Evolutionary conservation across 345 rosid genomes (phyloP).

Genomic region (Aquilaria malaccensis): DNA sequence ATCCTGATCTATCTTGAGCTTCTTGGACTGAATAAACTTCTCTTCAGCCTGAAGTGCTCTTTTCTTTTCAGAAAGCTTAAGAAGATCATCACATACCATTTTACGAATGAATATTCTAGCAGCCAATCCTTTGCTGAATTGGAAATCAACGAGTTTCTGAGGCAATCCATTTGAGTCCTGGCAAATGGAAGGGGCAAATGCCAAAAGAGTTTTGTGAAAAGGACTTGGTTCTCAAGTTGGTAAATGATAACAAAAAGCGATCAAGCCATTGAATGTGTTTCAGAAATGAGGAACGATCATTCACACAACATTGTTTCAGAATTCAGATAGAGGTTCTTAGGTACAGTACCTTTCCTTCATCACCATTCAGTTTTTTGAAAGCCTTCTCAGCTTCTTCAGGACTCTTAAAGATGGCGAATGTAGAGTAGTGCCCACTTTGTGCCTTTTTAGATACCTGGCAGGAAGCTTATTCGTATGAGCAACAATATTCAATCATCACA

Average conservation of each 20-base stretch:
- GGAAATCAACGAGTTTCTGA: slow-evolving; percentile 43
- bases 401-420: slow-evolving; percentile 38
- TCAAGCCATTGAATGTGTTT: neutral
- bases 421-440: slow-evolving; percentile 41
- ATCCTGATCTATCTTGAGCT: slow-evolving; percentile 17
- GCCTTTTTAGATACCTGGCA: slow-evolving; percentile 46
- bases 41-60: slow-evolving; percentile 29
- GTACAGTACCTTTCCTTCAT: slow-evolving; percentile 37
- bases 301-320: neutral
- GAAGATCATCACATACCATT: slow-evolving; percentile 25
- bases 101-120: slow-evolving; percentile 49
- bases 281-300: neutral
- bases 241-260: neutral
- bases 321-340: neutral
- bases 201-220: slow-evolving; percentile 6
- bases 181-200: slow-evolving; percentile 10
- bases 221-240: neutral
- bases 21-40: slow-evolving; percentile 27
- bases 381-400: slow-evolving; percentile 56
- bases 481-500: slow-evolving; percentile 2
- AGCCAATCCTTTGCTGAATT: slow-evolving; percentile 25
- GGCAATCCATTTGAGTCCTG: slow-evolving; percentile 63
- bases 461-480: slow-evolving; percentile 11
- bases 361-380: slow-evolving; percentile 46
- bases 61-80: slow-evolving; percentile 25